Conservation (phyloP, 805 yeast species). For the Wickerhamomyces pijperi region DNA sequence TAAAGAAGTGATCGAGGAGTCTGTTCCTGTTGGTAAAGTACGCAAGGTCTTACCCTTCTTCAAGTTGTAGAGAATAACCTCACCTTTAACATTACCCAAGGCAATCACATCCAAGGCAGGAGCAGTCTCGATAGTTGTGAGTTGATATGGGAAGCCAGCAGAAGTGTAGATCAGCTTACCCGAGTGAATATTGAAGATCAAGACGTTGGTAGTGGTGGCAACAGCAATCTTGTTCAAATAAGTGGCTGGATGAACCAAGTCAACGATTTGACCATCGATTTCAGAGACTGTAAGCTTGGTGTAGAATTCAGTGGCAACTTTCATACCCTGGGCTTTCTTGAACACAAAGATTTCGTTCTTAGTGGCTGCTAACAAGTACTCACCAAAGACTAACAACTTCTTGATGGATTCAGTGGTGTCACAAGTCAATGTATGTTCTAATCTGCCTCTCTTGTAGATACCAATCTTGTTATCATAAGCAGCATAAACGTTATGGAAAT, state of each 20-base stretch:
- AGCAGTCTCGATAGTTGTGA: slow-evolving; percentile 67
- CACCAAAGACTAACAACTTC: slow-evolving; percentile 63
- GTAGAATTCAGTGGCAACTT: slow-evolving; percentile 52
- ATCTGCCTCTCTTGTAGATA: slow-evolving; percentile 70
- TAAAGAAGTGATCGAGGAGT: slow-evolving; percentile 37
- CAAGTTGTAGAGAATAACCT: slow-evolving; percentile 53
- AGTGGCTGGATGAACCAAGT: slow-evolving; percentile 76
- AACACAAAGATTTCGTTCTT: slow-evolving; percentile 39
- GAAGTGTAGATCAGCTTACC: slow-evolving; percentile 59
- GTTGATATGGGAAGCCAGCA: slow-evolving; percentile 38
- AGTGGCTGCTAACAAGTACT: slow-evolving; percentile 52
- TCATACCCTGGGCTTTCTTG: slow-evolving; percentile 32
- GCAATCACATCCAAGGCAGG: slow-evolving; percentile 84
- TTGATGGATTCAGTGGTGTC: slow-evolving; percentile 26
- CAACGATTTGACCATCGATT: slow-evolving; percentile 64
- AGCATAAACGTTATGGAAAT: slow-evolving; percentile 75
- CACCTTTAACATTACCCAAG: slow-evolving; percentile 62
- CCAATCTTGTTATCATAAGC: slow-evolving; percentile 65
- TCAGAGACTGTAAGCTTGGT: slow-evolving; percentile 47
- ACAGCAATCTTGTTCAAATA: slow-evolving; percentile 82
- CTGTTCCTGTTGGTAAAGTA: slow-evolving; percentile 29
- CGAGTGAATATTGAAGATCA: slow-evolving; percentile 65
- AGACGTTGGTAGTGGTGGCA: slow-evolving; percentile 55
- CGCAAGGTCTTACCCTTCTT: slow-evolving; percentile 49
- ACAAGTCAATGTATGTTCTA: slow-evolving; percentile 30